A percentile compares a stretch with the other conserved stretches of the same genome.
Evolutionary conservation across 371 early-diverging fungal genomes (phyloP).

Genomic region (Syncephalis plumigaleata): DNA sequence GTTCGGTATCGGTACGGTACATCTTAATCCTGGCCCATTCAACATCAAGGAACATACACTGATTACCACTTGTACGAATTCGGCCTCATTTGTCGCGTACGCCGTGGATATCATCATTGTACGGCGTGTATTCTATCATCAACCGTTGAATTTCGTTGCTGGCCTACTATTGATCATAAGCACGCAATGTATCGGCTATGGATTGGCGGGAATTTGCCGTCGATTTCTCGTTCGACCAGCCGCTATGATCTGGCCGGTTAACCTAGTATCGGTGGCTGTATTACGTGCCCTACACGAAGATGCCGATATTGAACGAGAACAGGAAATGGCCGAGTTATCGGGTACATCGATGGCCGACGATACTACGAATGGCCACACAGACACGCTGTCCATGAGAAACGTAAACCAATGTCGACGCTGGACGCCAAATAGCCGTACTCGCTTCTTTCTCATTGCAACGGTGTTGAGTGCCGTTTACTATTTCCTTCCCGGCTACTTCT

Average conservation of each 20-base stretch:
- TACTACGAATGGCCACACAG: too few species aligned
- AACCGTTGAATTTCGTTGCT: conserved; percentile 21
- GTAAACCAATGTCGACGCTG: too few species aligned
- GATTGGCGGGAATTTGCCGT: conserved; percentile 50
- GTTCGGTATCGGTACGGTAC: conserved; percentile 2
- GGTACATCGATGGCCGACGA: too few species aligned
- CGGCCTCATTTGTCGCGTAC: conserved; percentile 26
- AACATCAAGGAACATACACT: conserved; percentile 62
- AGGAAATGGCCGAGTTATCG: too few species aligned
- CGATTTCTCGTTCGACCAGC: conserved; percentile 42
- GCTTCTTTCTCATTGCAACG: not conserved
- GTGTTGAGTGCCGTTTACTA: conserved; percentile 22
- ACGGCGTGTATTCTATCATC: conserved; percentile 26
- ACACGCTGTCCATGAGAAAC: too few species aligned
- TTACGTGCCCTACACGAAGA: conserved; percentile 47
- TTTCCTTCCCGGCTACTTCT: conserved; percentile 61
- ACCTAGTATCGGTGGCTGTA: conserved; percentile 49
- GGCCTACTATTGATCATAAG: conserved; percentile 21
- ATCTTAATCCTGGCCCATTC: conserved; percentile 58
- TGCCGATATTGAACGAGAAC: not conserved
- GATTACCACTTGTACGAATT: conserved; percentile 10
- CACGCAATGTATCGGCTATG: conserved; percentile 38
- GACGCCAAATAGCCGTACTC: too few species aligned
- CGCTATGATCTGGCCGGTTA: conserved; percentile 59
- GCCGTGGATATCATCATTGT: conserved; percentile 36